Conservation (phyloP, 83 land plant species). For the Picea engelmannii region DNA sequence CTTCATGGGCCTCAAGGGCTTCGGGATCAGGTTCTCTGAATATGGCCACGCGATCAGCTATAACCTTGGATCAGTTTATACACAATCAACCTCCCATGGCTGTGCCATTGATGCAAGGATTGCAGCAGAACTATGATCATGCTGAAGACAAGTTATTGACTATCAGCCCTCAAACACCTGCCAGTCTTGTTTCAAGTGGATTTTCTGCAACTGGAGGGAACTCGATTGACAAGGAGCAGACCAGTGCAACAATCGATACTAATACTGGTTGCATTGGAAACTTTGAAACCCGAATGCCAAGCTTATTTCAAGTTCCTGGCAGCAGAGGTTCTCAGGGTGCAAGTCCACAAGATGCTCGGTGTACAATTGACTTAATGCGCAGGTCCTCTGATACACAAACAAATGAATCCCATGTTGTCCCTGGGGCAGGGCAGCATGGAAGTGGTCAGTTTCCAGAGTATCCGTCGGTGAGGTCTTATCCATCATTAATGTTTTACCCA, state of each 20-base stretch:
- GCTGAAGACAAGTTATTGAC: conserved; percentile 17
- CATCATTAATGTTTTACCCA: conserved; percentile 6
- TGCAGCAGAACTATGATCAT: conserved; percentile 18
- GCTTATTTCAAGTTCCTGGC: conserved; percentile 26
- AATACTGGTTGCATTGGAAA: conserved; percentile 20
- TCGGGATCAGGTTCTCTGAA: conserved; percentile 26
- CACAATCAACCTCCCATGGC: conserved; percentile 20
- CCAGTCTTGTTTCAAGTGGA: conserved; percentile 23
- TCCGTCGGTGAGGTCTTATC: conserved; percentile 1
- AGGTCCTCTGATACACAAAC: conserved; percentile 32
- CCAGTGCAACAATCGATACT: conserved; percentile 23
- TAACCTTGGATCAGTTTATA: conserved; percentile 15
- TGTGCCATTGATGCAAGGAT: conserved; percentile 16
- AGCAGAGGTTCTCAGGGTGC: conserved; percentile 17
- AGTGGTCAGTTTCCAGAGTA: conserved; percentile 8
- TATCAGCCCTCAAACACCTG: conserved; percentile 21
- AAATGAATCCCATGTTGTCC: conserved; percentile 33
- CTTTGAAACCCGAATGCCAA: conserved; percentile 20
- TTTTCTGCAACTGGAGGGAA: conserved; percentile 27
- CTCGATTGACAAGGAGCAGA: conserved; percentile 21
- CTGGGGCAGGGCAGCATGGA: conserved; percentile 24
- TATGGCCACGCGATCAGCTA: conserved; percentile 20
- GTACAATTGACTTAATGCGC: conserved; percentile 40
- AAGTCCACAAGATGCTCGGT: conserved; percentile 17
- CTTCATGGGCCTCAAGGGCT: conserved; percentile 34